Evolutionary conservation across 73 alveolate genomes (phyloP).

Genomic region (Uronychia setigera): DNA sequence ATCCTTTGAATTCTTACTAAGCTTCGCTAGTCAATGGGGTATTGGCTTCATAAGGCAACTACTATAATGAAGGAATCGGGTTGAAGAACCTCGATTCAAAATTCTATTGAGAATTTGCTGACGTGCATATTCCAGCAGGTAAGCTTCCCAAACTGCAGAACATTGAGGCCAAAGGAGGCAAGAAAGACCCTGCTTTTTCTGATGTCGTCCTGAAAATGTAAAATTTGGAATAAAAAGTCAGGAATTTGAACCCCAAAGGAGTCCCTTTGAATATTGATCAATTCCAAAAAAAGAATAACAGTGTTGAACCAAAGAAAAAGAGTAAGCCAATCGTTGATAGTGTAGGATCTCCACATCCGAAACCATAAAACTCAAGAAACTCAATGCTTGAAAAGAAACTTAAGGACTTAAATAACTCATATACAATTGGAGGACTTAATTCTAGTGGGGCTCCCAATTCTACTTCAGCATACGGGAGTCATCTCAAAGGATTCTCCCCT

Average conservation of each 20-base stretch:
- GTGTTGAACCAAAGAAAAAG: background rate
- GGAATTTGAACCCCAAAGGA: background rate
- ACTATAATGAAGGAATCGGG: too few species aligned
- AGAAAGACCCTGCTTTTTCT: background rate
- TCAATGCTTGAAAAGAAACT: background rate
- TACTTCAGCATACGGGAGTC: background rate
- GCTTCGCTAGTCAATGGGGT: too few species aligned
- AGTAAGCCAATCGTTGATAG: background rate
- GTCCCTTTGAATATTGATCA: background rate
- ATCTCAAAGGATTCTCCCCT: background rate
- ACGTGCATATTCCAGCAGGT: too few species aligned
- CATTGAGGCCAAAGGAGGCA: background rate
- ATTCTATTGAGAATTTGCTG: background rate
- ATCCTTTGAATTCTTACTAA: too few species aligned
- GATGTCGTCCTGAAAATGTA: background rate
- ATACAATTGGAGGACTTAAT: background rate
- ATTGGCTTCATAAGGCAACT: too few species aligned
- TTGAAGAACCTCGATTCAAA: too few species aligned
- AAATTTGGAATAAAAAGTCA: background rate
- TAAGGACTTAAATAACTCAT: background rate
- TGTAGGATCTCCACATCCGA: background rate
- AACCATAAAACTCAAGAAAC: background rate
- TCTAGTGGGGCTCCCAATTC: background rate
- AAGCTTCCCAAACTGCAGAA: too few species aligned
- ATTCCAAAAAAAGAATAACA: background rate